phyloP scores from a whole-genome alignment of 208 protist genomes.

The Acanthamoeba quina region DNA sequence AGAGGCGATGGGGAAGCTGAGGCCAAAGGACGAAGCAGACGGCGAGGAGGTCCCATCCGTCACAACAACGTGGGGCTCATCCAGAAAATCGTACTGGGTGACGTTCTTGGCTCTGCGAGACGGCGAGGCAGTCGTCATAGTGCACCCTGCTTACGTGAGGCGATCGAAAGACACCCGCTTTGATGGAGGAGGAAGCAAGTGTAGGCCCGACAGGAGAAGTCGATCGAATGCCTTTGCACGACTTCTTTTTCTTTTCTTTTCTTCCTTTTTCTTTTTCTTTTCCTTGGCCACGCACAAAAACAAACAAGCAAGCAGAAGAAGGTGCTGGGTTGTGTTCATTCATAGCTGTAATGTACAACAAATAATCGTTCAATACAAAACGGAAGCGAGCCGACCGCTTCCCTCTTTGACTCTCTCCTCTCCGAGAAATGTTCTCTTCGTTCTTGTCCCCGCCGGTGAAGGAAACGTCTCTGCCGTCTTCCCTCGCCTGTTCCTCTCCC shows the following conservation, averaged over 20 bases:
- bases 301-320: too few species aligned
- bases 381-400: neutral
- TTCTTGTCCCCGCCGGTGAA: too few species aligned
- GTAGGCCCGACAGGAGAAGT: neutral
- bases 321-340: too few species aligned
- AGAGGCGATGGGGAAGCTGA: conserved; percentile 2
- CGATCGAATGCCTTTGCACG: neutral
- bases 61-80: neutral
- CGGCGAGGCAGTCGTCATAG: neutral
- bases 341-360: neutral
- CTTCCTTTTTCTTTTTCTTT: neutral
- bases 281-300: too few species aligned
- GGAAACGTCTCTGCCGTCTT: neutral
- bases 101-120: neutral
- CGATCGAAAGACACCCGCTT: neutral
- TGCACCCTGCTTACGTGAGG: neutral
- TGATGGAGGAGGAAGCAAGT: neutral
- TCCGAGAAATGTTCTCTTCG: too few species aligned
- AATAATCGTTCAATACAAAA: neutral
- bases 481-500: neutral
- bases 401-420: too few species aligned
- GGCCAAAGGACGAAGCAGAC: neutral
- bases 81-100: conserved; percentile 39
- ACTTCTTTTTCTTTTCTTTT: too few species aligned
- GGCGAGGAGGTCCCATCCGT: neutral